Evolutionary conservation across 2,329 filamentous ascomycete genomes (phyloP), one percentile per base, ranked within the genome.

Genomic region (Venturia pyrina): DNA sequence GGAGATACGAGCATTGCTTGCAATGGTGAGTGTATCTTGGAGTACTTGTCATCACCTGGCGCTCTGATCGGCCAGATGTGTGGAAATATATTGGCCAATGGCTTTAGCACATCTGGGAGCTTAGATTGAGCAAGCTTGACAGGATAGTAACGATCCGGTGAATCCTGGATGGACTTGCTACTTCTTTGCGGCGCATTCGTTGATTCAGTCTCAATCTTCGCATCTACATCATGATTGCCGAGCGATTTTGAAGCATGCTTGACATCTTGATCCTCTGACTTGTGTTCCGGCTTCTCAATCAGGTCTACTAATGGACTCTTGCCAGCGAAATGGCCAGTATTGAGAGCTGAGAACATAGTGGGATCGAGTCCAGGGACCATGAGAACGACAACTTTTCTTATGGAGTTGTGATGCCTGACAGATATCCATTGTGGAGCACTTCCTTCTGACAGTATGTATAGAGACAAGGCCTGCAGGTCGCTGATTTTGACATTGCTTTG

Each of bases 291-390:
- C 19, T 44, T 65, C n/a, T 40, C 24, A 21, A 34, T 43, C n/a
- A 56, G 11, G 19, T 41, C 37, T n/a, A 57, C 28, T 43, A 65
- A 10, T 19, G 63, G 53, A 40, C 17, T 65, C 19, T 28, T 43
- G 32, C 63, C 63, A 5, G 40, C 41, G 37, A 62, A 48, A 28
- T 50, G 48, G 53, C 57, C 59, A 37, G 53, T 37, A 28, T 59
- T 59, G 53, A 59, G 62, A 64, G 40, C 82, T 74, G 89, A 85
- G 78, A 98, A 96, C 89, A 98, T 95, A 68, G 87, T 89, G 72
- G 91, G 85, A 73, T 98, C 93, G 32, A 99, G 78, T 0, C 95
- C 95, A 13, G 95, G 95, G 13, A 97, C 87, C 89, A 97, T 93
- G 69, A 99, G 79, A 50, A 90, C 85, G 40, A 98, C 93, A 40